Base-by-base conservation (phyloP, 768 basidiomycete genomes). In the Aureoboletus auriporus region DNA sequence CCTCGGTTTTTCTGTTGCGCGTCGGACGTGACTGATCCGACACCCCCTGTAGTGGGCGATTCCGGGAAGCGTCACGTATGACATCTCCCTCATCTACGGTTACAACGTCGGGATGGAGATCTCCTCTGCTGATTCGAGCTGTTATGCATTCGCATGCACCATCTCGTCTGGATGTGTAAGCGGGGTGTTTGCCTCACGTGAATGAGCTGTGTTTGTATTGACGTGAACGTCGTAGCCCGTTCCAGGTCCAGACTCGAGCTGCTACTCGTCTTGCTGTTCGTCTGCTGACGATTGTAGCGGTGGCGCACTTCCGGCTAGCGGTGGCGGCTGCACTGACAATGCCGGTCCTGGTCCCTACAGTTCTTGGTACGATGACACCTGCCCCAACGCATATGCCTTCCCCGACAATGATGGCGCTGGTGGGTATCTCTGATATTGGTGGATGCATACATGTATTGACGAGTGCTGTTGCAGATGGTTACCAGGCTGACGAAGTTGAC, bases 81-180 rank as follows among this genome's bases (percentile, higher is more conserved):
- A 53, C 38, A 61, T 61, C 37, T 61, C 60, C 10, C 51, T 59
- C 17, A 59, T 59, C 26, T 59, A 50, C 23, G 58, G 58, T 8
- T 61, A 61, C 40, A 61, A 55, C 31, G 59, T 55, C 46, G 56
- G 56, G 5, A 55, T 58, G 59, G 11, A 51, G 45, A 61, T 61
- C 33, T 52, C 56, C 14, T 54, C 51, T 6, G 46, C 42, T 10
- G 49, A 62, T 27, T 1, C 46, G 2, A 50, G 50, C 41, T 62
- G 57, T 35, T 45, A 52, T 14, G 41, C 47, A 8, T 52, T 53
- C 10, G 60, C 52, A n/a, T 61, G 52, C 36, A 56, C 57, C 2
- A 53, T 62, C 35, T 28, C 23, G 30, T 51, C 45, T 10, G 52
- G 49, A 39, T 58, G 56, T 29, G 60, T 62, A 44, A 50, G 37